Evolutionary conservation across 176 grass and related monocot genomes (phyloP), one percentile per base, ranked within the genome.

Genomic region (Leersia perrieri): DNA sequence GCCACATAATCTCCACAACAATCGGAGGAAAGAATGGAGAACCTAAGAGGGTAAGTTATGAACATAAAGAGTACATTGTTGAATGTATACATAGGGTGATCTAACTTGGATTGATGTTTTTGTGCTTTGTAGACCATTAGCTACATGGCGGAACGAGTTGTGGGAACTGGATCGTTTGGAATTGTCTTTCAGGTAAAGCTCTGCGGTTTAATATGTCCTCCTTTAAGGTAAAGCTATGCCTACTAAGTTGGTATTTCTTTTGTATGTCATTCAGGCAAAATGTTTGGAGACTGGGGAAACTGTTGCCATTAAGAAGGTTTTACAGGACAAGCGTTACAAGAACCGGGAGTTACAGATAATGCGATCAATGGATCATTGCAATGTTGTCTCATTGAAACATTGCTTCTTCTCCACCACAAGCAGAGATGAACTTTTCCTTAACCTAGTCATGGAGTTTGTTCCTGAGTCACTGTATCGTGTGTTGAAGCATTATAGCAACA

Each of bases 381-480:
- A 98, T 81, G 90, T 94, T 20, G 88, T 98, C 27, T 92, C 90
- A 67, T 79, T 98, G 60, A 98, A 98, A 80, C 95, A 98, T 80
- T 98, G 95, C 62, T 98, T 98, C 76, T 98, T 98, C 81, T 97
- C 91, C n/a, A 98, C 95, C 33, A 98, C 95, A 29, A 92, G 68
- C 30, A 92, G 90, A 85, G 95, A 98, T 83, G 95, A 98, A 72
- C 90, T 98, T 79, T 98, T 98, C 73, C 95, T 98, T 60, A 98
- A 98, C 79, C 81, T 98, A 73, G 95, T 98, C 34, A 98, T 98
- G 95, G 95, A 98, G 57, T 98, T 90, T 13, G 92, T 98, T 33
- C 95, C 92, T 16, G 95, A 98, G 78, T 94, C 92, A 10, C 64
- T 98, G 30, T 94, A 92, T 87, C 87, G 86, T 13, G 90, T 92